Base-by-base conservation (phyloP, 805 yeast genomes). In the Candida easanensis region DNA sequence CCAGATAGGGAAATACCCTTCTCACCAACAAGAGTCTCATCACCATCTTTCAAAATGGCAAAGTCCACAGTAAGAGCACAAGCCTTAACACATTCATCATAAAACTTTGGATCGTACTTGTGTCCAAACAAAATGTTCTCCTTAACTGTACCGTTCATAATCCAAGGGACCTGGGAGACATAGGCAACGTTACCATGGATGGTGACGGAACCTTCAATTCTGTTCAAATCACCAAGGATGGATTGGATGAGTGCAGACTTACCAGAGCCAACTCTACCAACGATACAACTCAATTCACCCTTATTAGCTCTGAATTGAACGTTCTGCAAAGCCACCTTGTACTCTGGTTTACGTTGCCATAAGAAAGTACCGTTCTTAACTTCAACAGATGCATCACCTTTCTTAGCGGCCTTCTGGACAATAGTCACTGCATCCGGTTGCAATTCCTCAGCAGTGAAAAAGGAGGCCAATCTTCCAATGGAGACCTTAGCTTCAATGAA, bases 1-100 rank as follows among this genome's bases (percentile, higher is more conserved):
- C 99, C 99, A 33, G 96, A 87, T 38, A 93, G 72, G 13, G 97
- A 88, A 39, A 93, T 90, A 51, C 99, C 99, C 63, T 91, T 88
- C 68, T 93, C 99, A 50, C 99, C 99, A 45, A 93, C 98, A 54
- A 86, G 79, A 5, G 99, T 93, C 39, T 73, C 73, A 62, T 93
- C 98, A 42, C 97, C 96, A 58, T 88, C 86, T 2, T 96, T 88
- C 46, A 93, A 73, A 23, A 82, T 79, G 23, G 76, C 78, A 48
- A 93, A 70, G 68, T 93, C 99, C 21, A 80, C 80, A 11, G 73
- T 65, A 53, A 93, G 74, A 13, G 95, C 97, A 72, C 99, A 93
- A 0, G 97, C 96, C 39, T 80, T 79, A 18, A 93, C 66, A 0
- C 96, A 91, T 52, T 74, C 75, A 26, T 82, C 76, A 65, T 93